A percentile compares a stretch with the other conserved stretches of the same genome.
Conservation (phyloP, 2,329 filamentous ascomycete species). For the Fusarium abutilonis region DNA sequence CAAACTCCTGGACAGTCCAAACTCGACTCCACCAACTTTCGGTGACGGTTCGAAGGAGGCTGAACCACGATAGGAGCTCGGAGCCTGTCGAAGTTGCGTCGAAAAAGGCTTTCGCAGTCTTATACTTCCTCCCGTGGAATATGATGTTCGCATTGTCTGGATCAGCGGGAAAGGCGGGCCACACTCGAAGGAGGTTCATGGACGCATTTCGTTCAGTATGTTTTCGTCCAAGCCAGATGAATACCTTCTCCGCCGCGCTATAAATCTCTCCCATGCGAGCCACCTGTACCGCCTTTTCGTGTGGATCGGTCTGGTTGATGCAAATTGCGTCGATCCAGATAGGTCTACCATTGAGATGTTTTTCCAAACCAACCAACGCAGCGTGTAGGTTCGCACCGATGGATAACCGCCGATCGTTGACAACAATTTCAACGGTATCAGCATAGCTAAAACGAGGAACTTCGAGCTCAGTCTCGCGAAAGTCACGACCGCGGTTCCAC, state of each 20-base stretch:
- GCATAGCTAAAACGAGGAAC: constrained; percentile 15
- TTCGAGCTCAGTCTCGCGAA: constrained; percentile 20
- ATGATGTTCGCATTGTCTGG: neutral
- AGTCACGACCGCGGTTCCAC: constrained; percentile 13
- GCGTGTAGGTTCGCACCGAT: constrained; percentile 15
- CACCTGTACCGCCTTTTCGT: constrained; percentile 9
- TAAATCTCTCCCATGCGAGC: constrained; percentile 24
- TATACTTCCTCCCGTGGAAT: constrained; percentile 20
- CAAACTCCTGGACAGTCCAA: constrained; percentile 27
- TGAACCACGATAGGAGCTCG: constrained; percentile 13
- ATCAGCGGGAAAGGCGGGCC: constrained; percentile 15
- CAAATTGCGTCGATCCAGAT: constrained; percentile 21
- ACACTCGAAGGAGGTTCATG: constrained; percentile 4
- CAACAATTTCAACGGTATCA: neutral
- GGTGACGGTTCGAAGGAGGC: neutral
- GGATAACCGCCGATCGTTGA: neutral
- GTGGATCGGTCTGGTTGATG: constrained; percentile 11
- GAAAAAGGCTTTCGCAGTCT: constrained; percentile 12
- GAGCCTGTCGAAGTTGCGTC: constrained; percentile 13
- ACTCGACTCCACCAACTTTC: constrained; percentile 31
- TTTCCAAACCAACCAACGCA: neutral
- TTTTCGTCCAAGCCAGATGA: constrained; percentile 10
- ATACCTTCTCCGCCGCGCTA: constrained; percentile 10
- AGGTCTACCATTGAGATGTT: constrained; percentile 5
- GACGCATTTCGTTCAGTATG: constrained; percentile 1